These are phyloP conservation scores for Coccomyxa sp. DNA, from an alignment of 139 green algal genomes.

Conservation along the genomic window DNA sequence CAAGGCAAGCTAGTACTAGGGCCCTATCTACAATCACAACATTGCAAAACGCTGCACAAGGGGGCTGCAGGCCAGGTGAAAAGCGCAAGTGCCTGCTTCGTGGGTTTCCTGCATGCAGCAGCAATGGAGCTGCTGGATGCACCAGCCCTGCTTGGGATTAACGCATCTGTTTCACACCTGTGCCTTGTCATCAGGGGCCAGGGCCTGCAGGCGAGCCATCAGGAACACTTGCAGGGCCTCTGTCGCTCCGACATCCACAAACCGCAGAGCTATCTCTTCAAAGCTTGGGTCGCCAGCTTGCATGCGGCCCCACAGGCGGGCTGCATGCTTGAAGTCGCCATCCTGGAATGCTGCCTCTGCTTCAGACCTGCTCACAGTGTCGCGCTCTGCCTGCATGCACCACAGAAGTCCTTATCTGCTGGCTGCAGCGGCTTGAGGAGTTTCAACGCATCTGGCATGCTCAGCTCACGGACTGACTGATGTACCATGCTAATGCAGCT, in stretches of 20 bases:
- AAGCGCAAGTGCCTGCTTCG: too few relatives aligned
- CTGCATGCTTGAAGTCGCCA: constrained; percentile 42
- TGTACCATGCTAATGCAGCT: not conserved
- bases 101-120: too few relatives aligned
- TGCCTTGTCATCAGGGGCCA: constrained; percentile 47
- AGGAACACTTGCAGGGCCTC: constrained; percentile 60
- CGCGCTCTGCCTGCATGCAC: constrained; percentile 51
- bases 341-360: constrained; percentile 44
- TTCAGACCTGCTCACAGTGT: constrained; percentile 51
- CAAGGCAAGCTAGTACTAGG: too few relatives aligned
- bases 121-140: too few relatives aligned
- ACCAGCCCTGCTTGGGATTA: too few relatives aligned
- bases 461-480: too few relatives aligned
- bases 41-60: too few relatives aligned
- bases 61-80: too few relatives aligned
- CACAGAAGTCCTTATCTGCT: too few relatives aligned
- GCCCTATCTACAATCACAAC: too few relatives aligned
- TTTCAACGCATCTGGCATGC: too few relatives aligned
- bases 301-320: constrained; percentile 42
- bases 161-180: constrained; percentile 21
- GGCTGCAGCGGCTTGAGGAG: too few relatives aligned
- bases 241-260: constrained; percentile 56
- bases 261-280: constrained; percentile 79
- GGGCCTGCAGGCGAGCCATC: constrained; percentile 45
- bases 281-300: constrained; percentile 54